phyloP scores from a whole-genome alignment of 306 rosid species.

The Canavalia ensiformis region DNA sequence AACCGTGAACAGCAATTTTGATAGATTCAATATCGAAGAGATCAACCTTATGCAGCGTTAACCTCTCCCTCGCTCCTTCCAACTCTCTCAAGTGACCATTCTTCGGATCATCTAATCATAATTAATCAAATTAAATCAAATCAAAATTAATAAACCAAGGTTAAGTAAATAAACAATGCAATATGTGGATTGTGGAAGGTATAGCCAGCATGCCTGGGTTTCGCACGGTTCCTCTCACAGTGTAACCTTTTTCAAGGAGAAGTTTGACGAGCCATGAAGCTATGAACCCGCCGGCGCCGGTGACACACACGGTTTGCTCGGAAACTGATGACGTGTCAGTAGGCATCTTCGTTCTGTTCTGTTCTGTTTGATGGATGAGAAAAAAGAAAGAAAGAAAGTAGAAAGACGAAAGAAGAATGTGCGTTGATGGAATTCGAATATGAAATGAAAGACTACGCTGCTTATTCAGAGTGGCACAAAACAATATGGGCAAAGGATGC shows the following conservation, averaged over 20 bases:
- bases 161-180: no score
- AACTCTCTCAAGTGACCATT: slow-evolving; percentile 79
- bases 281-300: slow-evolving; percentile 97
- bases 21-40: slow-evolving; percentile 74
- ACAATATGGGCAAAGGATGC: neutral
- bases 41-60: slow-evolving; percentile 74
- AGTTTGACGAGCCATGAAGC: slow-evolving; percentile 93
- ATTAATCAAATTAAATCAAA: neutral
- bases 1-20: slow-evolving; percentile 65
- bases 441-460: no score
- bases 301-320: slow-evolving; percentile 78
- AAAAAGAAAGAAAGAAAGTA: neutral
- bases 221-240: slow-evolving; percentile 83
- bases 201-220: slow-evolving; percentile 67
- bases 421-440: neutral
- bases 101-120: slow-evolving; percentile 69
- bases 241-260: slow-evolving; percentile 77
- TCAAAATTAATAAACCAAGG: neutral
- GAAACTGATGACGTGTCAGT: slow-evolving; percentile 41
- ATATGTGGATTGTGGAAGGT: no score
- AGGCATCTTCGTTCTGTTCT: neutral
- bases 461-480: neutral
- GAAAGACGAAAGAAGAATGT: neutral
- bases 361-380: neutral
- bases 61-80: slow-evolving; percentile 82